phyloP scores from a whole-genome alignment of 257 asterid species.

The Ocimum tenuiflorum region DNA sequence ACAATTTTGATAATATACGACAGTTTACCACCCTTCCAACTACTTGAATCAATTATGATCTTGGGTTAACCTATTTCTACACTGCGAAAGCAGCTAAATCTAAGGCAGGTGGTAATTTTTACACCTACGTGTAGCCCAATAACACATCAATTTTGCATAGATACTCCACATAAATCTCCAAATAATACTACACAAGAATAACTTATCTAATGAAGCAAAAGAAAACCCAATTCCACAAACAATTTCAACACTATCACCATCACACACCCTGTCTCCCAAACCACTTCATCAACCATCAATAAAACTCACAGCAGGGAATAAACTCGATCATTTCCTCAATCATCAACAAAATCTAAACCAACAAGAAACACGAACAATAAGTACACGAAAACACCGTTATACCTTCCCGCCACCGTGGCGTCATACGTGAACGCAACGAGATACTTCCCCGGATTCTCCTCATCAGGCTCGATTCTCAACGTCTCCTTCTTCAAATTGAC shows the following conservation, averaged over 20 bases:
- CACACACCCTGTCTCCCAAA: background rate
- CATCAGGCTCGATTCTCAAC: constrained; percentile 75
- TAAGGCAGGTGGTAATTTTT: too few relatives aligned
- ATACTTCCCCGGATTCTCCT: constrained; percentile 67
- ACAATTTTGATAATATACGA: too few relatives aligned
- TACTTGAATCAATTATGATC: background rate
- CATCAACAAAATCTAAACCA: background rate
- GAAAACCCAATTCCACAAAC: background rate
- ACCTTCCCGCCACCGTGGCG: constrained; percentile 93
- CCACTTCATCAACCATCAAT: constrained; percentile 5
- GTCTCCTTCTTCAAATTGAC: constrained; percentile 95
- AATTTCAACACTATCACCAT: background rate
- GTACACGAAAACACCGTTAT: background rate
- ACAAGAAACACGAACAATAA: background rate
- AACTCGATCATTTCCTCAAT: background rate
- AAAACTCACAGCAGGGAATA: background rate
- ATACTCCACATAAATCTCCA: too few relatives aligned
- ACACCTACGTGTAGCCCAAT: too few relatives aligned
- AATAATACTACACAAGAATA: too few relatives aligned
- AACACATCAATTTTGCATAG: too few relatives aligned
- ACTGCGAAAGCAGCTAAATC: too few relatives aligned
- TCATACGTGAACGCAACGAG: constrained; percentile 86
- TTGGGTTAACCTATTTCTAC: too few relatives aligned
- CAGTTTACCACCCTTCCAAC: background rate
- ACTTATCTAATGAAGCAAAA: too few relatives aligned